phyloP scores from a whole-genome alignment of 1,139 yeast species.

The Yamadazyma diddensiae region DNA sequence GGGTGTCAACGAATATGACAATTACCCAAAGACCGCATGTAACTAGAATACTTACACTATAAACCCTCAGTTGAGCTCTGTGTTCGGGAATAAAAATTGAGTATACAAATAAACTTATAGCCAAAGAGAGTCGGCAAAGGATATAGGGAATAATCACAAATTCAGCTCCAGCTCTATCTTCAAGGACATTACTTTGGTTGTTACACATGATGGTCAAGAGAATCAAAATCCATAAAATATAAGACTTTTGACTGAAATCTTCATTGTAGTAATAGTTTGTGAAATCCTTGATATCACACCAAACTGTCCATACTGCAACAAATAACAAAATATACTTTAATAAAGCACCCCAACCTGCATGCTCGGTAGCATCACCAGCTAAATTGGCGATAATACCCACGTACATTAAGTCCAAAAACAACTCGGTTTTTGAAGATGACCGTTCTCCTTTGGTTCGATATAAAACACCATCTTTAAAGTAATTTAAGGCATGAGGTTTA shows the following conservation, averaged over 20 bases:
- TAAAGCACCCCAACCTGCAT: slow-evolving; percentile 48
- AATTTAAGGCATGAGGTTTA: slow-evolving; percentile 60
- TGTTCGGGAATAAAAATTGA: slow-evolving; percentile 55
- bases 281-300: slow-evolving; percentile 64
- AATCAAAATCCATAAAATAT: slow-evolving; percentile 53
- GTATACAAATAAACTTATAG: slow-evolving; percentile 37
- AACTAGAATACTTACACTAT: slow-evolving; percentile 28
- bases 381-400: slow-evolving; percentile 64
- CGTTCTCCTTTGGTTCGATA: slow-evolving; percentile 59
- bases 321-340: slow-evolving; percentile 51
- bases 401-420: slow-evolving; percentile 60
- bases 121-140: slow-evolving; percentile 41
- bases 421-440: slow-evolving; percentile 49
- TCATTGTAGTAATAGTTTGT: slow-evolving; percentile 65
- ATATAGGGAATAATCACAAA: slow-evolving; percentile 46
- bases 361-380: slow-evolving; percentile 53
- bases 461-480: slow-evolving; percentile 55
- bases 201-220: slow-evolving; percentile 54
- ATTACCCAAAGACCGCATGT: slow-evolving; percentile 45
- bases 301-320: slow-evolving; percentile 59
- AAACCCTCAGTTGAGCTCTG: slow-evolving; percentile 48
- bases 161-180: slow-evolving; percentile 37
- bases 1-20: slow-evolving; percentile 41
- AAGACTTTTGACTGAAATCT: slow-evolving; percentile 54
- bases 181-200: slow-evolving; percentile 40